Conservation (phyloP, 441 rosid genomes). For the Arabidopsis lyrata region DNA sequence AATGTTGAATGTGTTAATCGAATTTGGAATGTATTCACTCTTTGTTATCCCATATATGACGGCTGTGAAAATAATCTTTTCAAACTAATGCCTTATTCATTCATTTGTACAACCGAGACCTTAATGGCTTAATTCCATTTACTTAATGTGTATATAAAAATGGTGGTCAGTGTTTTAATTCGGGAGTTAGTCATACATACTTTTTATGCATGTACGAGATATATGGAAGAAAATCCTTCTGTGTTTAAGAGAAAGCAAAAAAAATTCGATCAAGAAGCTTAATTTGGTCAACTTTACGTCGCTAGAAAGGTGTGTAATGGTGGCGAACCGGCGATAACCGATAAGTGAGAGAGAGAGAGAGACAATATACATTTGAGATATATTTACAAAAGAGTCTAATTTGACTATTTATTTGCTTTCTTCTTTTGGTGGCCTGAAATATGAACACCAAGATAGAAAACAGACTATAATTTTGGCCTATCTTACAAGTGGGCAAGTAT, state of each 20-base stretch:
- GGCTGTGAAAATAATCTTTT: not conserved
- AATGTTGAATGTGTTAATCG: not conserved
- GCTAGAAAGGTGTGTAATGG: not conserved
- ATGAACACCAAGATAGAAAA: not conserved
- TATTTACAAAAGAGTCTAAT: not conserved
- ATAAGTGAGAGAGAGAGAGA: not conserved
- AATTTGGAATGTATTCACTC: not conserved
- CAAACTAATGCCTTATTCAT: not conserved
- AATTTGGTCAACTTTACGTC: conserved; percentile 9
- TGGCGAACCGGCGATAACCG: not conserved
- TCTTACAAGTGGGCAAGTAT: conserved; percentile 11
- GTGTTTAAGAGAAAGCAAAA: conserved; percentile 1
- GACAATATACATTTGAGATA: conserved; percentile 3
- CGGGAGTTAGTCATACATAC: not conserved
- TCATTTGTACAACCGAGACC: not conserved
- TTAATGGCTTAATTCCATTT: not conserved
- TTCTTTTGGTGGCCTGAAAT: conserved; percentile 28
- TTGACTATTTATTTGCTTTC: conserved; percentile 2
- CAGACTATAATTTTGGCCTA: not conserved
- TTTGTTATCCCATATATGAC: not conserved
- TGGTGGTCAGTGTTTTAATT: not conserved
- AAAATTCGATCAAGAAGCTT: conserved; percentile 14
- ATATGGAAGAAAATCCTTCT: not conserved
- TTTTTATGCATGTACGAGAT: not conserved
- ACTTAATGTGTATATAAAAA: not conserved